Conservation (phyloP, 257 asterid species). For the Leptodermis oblonga region DNA sequence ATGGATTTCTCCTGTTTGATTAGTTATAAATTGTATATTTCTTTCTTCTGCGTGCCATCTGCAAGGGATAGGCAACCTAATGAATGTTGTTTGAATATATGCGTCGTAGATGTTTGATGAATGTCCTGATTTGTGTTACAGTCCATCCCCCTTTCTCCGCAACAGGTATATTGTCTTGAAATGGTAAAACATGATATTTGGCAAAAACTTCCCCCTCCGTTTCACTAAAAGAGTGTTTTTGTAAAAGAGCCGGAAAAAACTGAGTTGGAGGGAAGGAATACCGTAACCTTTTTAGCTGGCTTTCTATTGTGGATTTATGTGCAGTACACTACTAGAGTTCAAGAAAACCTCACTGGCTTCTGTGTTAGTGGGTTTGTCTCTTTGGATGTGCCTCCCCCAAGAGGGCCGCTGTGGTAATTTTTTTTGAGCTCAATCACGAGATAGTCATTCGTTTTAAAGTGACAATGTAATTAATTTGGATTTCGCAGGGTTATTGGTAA, state of each 20-base stretch:
- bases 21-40: too few relatives aligned
- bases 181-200: neutral
- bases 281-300: neutral
- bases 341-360: constrained; percentile 15
- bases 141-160: constrained; percentile 32
- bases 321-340: constrained; percentile 28
- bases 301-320: neutral
- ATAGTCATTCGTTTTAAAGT: neutral
- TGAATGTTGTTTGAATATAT: too few relatives aligned
- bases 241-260: too few relatives aligned
- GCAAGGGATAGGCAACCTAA: too few relatives aligned
- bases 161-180: constrained; percentile 20
- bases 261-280: neutral
- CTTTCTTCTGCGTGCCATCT: too few relatives aligned
- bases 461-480: neutral
- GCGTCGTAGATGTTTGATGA: too few relatives aligned
- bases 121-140: too few relatives aligned
- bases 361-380: constrained; percentile 35
- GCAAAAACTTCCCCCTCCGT: too few relatives aligned
- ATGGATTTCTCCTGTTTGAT: too few relatives aligned
- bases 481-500: constrained; percentile 35
- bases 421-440: neutral
- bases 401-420: constrained; percentile 32
- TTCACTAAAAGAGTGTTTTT: neutral
- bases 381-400: constrained; percentile 27